Conservation (phyloP, 495 filamentous ascomycete genomes). For the Annulohypoxylon bovei region DNA sequence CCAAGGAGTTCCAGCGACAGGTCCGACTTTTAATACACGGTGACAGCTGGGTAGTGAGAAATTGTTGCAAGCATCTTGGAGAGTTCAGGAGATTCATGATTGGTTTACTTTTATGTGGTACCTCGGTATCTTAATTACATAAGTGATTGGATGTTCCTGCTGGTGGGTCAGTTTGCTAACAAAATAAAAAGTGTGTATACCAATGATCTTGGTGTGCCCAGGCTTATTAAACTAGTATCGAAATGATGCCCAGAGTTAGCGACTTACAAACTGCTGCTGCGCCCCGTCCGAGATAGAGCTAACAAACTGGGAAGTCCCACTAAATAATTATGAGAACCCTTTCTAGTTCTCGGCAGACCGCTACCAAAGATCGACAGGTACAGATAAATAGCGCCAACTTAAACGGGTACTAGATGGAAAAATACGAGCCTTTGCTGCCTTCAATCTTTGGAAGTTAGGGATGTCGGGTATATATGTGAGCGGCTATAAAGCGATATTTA, state of each 20-base stretch:
- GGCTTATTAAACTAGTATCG: background rate
- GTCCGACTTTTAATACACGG: constrained; percentile 2
- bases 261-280: constrained; percentile 23
- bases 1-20: constrained; percentile 9
- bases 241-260: constrained; percentile 22
- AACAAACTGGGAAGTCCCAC: constrained; percentile 15
- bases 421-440: background rate
- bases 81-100: background rate
- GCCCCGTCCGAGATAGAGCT: constrained; percentile 23
- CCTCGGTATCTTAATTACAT: background rate
- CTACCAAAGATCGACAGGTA: constrained; percentile 31
- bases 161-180: background rate
- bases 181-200: background rate
- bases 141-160: constrained; percentile 1
- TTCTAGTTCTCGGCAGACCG: constrained; percentile 16
- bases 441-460: background rate
- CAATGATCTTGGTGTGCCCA: background rate
- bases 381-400: constrained; percentile 23
- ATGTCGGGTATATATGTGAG: background rate
- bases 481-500: too few relatives aligned
- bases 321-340: background rate
- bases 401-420: background rate
- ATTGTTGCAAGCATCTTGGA: background rate
- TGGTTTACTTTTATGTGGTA: background rate
- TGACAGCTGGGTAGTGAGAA: background rate